Evolutionary conservation across 176 grass and related monocot species (phyloP).

Genomic region (Oryza meyeriana): DNA sequence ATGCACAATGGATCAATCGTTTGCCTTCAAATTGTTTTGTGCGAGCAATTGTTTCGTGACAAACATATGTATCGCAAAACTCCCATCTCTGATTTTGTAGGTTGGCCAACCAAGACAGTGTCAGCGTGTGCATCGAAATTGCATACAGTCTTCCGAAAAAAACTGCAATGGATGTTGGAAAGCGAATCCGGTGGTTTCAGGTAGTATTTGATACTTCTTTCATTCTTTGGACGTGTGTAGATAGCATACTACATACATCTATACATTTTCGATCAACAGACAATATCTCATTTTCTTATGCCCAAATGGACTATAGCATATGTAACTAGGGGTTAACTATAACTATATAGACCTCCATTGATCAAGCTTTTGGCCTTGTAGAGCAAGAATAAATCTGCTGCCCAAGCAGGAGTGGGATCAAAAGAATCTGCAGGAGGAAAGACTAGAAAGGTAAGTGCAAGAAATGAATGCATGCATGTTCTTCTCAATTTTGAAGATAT

Average conservation of each 20-base stretch:
- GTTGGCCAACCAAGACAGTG: neutral
- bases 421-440: neutral
- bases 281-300: neutral
- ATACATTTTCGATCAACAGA: neutral
- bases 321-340: neutral
- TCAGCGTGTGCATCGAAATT: neutral
- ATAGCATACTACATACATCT: neutral
- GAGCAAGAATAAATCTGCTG: neutral
- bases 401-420: neutral
- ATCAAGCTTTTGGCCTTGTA: neutral
- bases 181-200: constrained; percentile 15
- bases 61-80: neutral
- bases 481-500: neutral
- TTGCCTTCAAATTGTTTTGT: neutral
- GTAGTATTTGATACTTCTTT: neutral
- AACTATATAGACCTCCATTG: neutral
- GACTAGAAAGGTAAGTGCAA: neutral
- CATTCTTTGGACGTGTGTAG: neutral
- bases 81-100: neutral
- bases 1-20: neutral
- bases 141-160: neutral
- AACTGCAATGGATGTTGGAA: constrained; percentile 6
- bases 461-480: neutral
- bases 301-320: neutral
- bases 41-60: neutral